A percentile compares a stretch with the other conserved stretches of the same genome.
These are phyloP conservation scores for Trametes meyenii DNA, from an alignment of 768 basidiomycete genomes.

Conservation along the genomic window DNA sequence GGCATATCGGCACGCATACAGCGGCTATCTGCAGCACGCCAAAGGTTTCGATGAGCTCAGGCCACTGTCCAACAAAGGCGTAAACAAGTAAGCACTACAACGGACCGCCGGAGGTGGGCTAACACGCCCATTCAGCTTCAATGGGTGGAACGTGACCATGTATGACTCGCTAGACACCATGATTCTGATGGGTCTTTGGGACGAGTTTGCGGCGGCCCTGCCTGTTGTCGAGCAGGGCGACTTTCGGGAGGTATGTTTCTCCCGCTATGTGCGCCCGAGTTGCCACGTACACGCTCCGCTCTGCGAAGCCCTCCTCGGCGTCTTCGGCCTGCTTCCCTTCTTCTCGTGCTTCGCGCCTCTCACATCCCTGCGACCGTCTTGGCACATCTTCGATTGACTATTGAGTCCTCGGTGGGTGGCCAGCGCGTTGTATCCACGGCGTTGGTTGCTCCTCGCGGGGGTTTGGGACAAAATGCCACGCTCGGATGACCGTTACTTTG, in stretches of 20 bases:
- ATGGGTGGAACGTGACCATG: conserved; percentile 77
- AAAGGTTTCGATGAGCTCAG: conserved; percentile 64
- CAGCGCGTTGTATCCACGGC: too few relatives aligned
- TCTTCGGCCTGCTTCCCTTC: neutral
- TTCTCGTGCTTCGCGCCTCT: neutral
- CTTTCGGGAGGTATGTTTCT: conserved; percentile 48
- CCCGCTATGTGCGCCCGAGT: neutral
- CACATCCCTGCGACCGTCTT: conserved; percentile 3
- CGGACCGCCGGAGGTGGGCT: neutral
- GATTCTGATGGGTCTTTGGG: conserved; percentile 71
- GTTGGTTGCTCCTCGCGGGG: too few relatives aligned
- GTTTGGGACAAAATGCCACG: too few relatives aligned
- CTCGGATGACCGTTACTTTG: too few relatives aligned
- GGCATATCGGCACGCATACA: conserved; percentile 71
- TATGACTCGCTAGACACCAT: conserved; percentile 87
- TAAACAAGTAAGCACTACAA: conserved; percentile 48
- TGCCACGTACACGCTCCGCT: neutral
- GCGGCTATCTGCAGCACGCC: conserved; percentile 63
- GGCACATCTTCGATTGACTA: neutral
- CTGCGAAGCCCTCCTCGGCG: neutral
- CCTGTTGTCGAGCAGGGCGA: conserved; percentile 49
- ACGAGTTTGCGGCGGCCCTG: conserved; percentile 70
- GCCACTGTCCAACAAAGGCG: conserved; percentile 49
- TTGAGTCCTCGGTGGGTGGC: neutral
- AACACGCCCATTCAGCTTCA: conserved; percentile 50